These are phyloP conservation scores for Coniochaeta ligniaria DNA, from an alignment of 2,329 filamentous ascomycete species.

Conservation along the genomic window DNA sequence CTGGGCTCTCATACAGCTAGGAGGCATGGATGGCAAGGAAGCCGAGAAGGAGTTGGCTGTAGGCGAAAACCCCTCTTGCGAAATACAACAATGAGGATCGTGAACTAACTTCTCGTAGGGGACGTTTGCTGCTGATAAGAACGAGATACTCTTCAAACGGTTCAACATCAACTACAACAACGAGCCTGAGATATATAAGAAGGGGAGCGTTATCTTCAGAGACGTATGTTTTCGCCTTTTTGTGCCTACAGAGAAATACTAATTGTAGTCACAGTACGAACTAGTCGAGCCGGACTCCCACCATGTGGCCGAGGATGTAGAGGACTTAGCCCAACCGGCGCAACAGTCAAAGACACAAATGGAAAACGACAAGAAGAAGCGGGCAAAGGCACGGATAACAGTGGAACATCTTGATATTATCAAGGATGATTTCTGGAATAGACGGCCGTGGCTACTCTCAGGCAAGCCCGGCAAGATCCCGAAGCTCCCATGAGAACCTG, in stretches of 20 bases:
- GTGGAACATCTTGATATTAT: conserved; percentile 91
- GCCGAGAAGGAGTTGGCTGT: conserved; percentile 77
- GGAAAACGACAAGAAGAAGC: conserved; percentile 76
- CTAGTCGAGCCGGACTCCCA: conserved; percentile 53
- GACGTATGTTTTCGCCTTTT: conserved; percentile 46
- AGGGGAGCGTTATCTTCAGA: conserved; percentile 84
- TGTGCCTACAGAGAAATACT: neutral
- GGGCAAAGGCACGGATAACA: conserved; percentile 72
- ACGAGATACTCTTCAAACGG: conserved; percentile 84
- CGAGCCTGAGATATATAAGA: conserved; percentile 85
- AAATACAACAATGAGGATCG: too few species aligned
- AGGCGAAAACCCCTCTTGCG: conserved; percentile 13
- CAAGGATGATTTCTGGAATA: conserved; percentile 88
- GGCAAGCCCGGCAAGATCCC: conserved; percentile 66
- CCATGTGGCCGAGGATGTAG: conserved; percentile 36
- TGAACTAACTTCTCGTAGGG: conserved; percentile 43
- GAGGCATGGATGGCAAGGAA: conserved; percentile 66
- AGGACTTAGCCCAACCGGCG: conserved; percentile 42
- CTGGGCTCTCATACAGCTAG: conserved; percentile 78
- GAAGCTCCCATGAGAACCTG: conserved; percentile 38
- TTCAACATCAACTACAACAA: conserved; percentile 98
- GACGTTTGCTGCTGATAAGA: conserved; percentile 80
- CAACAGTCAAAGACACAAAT: conserved; percentile 69
- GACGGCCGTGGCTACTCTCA: conserved; percentile 75
- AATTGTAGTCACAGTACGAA: conserved; percentile 50